Evolutionary conservation across 495 filamentous ascomycete species (phyloP).

Genomic region (Penicillium alfredii): DNA sequence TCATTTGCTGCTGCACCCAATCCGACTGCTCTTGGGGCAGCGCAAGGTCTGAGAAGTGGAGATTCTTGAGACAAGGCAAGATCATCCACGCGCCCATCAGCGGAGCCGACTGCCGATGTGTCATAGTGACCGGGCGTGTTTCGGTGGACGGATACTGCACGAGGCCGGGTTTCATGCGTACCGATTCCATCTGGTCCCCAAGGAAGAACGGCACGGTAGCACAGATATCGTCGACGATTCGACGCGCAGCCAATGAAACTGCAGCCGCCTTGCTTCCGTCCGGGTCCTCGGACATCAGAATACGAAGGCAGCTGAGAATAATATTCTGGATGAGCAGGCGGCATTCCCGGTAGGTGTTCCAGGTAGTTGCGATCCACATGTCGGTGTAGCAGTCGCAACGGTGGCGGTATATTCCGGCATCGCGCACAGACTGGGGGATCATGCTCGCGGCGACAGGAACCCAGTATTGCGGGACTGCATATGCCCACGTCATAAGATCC

Average conservation of each 20-base stretch:
- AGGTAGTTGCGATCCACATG: conserved; percentile 54
- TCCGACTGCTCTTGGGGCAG: conserved; percentile 21
- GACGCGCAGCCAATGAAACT: conserved; percentile 15
- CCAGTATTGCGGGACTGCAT: conserved; percentile 28
- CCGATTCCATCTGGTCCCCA: conserved; percentile 31
- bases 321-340: conserved; percentile 50
- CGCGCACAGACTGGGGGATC: conserved; percentile 30
- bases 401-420: conserved; percentile 40
- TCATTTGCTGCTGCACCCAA: conserved; percentile 30
- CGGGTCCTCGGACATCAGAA: conserved; percentile 8
- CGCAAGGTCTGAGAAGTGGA: conserved; percentile 14
- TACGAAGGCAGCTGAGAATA: conserved; percentile 33
- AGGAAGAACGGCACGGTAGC: conserved; percentile 38
- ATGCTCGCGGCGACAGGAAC: conserved; percentile 21
- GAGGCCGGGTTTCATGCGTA: conserved; percentile 23
- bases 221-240: conserved; percentile 36
- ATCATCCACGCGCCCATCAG: conserved; percentile 38
- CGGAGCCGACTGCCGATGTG: conserved; percentile 27
- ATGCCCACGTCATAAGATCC: conserved; percentile 25
- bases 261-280: conserved; percentile 4
- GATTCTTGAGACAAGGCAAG: conserved; percentile 18
- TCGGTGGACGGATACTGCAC: conserved; percentile 35
- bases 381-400: conserved; percentile 55
- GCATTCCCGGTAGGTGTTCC: conserved; percentile 59
- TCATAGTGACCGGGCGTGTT: conserved; percentile 19